phyloP scores from a whole-genome alignment of 2,329 filamentous ascomycete genomes.

The Trichoderma atrobrunneum region DNA sequence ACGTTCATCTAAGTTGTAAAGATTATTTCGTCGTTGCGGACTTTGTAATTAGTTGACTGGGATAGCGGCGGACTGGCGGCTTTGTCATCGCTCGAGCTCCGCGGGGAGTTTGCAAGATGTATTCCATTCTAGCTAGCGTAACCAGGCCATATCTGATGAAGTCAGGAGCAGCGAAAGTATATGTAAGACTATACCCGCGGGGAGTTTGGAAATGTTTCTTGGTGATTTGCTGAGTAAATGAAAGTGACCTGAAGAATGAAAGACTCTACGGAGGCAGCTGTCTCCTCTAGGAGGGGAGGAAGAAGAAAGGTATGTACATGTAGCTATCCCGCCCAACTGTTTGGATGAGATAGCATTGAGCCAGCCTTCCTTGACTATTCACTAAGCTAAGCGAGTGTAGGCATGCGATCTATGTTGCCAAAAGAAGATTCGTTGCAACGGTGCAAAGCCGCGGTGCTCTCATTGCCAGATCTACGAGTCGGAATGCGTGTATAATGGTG shows the following conservation, averaged over 20 bases:
- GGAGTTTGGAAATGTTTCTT: neutral
- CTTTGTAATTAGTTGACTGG: neutral
- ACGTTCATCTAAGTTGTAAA: neutral
- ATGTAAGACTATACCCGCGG: neutral
- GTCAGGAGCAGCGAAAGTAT: neutral
- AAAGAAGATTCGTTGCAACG: neutral
- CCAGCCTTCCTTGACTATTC: neutral
- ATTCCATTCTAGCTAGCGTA: neutral
- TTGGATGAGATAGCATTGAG: neutral
- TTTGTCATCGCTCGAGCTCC: neutral
- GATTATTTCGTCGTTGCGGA: neutral
- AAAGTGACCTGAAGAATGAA: neutral
- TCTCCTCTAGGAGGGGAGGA: neutral
- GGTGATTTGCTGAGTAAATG: neutral
- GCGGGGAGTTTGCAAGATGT: neutral
- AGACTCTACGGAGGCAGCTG: neutral
- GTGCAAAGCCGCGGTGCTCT: neutral
- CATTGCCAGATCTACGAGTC: neutral
- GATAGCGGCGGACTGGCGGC: neutral
- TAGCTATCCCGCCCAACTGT: neutral
- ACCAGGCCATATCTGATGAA: neutral
- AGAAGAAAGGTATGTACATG: neutral
- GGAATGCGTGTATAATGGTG: neutral
- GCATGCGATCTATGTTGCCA: neutral
- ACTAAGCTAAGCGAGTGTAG: neutral